Percentiles rank a stretch among this genome's conserved stretches.
Conservation (phyloP, 2,329 filamentous ascomycete genomes). For the Curvularia sp. region DNA sequence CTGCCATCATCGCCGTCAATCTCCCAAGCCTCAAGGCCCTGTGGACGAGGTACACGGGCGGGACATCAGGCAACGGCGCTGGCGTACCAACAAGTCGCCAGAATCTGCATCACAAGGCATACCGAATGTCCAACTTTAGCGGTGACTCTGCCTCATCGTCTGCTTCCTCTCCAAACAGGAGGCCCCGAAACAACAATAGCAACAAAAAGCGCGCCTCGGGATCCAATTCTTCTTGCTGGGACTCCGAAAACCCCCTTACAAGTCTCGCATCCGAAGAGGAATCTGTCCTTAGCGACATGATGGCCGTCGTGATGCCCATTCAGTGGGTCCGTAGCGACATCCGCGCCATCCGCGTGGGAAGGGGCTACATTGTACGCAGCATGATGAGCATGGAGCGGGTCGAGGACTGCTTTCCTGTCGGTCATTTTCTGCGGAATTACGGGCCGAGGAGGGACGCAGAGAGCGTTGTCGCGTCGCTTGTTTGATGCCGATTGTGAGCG, state of each 20-base stretch:
- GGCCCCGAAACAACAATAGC: neutral
- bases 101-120: neutral
- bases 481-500: neutral
- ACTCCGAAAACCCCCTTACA: conserved; percentile 1
- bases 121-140: neutral
- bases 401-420: conserved; percentile 11
- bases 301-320: conserved; percentile 12
- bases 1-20: conserved; percentile 10
- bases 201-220: neutral
- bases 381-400: conserved; percentile 14
- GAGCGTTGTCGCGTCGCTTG: conserved; percentile 2
- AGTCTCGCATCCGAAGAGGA: conserved; percentile 10
- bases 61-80: neutral
- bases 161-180: neutral
- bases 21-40: conserved; percentile 10
- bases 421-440: conserved; percentile 11
- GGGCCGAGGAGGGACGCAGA: conserved; percentile 8
- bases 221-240: neutral
- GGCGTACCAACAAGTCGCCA: neutral
- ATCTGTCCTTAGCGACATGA: conserved; percentile 7
- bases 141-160: neutral
- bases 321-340: conserved; percentile 12
- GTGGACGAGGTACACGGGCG: conserved; percentile 1
- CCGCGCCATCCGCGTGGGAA: conserved; percentile 9
- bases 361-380: conserved; percentile 11